These are phyloP conservation scores for Gastrolobium bilobum DNA, from an alignment of 306 rosid species.

Conservation along the genomic window DNA sequence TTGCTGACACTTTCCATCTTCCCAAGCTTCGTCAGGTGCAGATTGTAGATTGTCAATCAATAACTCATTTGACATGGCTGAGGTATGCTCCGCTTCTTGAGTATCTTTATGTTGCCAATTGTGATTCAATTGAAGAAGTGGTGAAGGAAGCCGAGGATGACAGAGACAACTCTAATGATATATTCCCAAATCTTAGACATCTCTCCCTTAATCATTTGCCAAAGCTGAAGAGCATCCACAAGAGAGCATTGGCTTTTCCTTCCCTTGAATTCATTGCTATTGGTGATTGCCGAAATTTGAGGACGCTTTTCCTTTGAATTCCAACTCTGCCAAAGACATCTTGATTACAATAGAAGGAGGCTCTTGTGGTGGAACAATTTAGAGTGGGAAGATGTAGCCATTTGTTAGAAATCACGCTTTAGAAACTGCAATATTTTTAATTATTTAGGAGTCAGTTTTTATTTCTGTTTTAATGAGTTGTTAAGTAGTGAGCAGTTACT, in stretches of 20 bases:
- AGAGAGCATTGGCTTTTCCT: conserved; percentile 32
- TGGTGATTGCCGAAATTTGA: accelerated
- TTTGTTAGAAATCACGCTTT: too few species aligned
- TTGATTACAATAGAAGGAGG: too few species aligned
- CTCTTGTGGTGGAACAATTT: too few species aligned
- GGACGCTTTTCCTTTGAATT: too few species aligned
- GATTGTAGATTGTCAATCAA: not conserved
- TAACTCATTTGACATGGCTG: conserved; percentile 47
- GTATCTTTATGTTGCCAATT: accelerated
- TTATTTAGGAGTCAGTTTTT: too few species aligned
- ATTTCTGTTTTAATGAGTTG: too few species aligned
- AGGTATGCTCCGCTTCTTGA: conserved; percentile 25
- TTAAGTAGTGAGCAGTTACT: too few species aligned
- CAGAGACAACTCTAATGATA: not conserved
- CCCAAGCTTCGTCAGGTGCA: not conserved
- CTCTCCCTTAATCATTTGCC: accelerated
- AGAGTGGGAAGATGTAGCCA: too few species aligned
- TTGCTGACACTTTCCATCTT: not conserved
- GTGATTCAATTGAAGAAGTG: not conserved
- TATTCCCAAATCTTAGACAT: not conserved
- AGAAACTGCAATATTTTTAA: too few species aligned
- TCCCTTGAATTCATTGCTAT: not conserved
- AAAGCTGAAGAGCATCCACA: conserved; percentile 16
- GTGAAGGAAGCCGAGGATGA: conserved; percentile 24
- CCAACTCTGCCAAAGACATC: too few species aligned